Conservation (phyloP, 2,329 filamentous ascomycete species). For the Grosmannia huntii region DNA sequence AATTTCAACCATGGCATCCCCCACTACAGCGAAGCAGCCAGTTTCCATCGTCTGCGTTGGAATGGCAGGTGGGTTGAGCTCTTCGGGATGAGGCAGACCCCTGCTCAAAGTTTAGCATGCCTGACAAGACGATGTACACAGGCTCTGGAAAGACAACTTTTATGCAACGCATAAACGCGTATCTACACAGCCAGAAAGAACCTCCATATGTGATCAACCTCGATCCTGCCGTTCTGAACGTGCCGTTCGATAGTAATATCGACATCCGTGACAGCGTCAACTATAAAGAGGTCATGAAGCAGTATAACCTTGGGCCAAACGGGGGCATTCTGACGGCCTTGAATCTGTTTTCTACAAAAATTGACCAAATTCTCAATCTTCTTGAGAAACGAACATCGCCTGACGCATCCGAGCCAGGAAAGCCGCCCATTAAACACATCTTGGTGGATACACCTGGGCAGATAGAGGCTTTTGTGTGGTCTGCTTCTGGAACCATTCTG, state of each 20-base stretch:
- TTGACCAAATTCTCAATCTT: constrained; percentile 83
- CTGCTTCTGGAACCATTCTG: constrained; percentile 84
- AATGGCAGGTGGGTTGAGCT: constrained; percentile 60
- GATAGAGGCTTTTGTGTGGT: constrained; percentile 99
- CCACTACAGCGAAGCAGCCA: background rate
- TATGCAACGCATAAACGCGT: constrained; percentile 93
- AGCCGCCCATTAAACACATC: constrained; percentile 64
- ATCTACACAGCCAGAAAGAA: constrained; percentile 69
- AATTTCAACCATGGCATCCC: background rate
- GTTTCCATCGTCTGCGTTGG: constrained; percentile 75
- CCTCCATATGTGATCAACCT: constrained; percentile 95
- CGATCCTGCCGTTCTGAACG: constrained; percentile 83
- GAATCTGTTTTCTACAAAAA: constrained; percentile 95
- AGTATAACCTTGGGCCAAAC: constrained; percentile 95
- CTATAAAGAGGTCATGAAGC: constrained; percentile 99
- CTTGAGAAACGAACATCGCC: constrained; percentile 77
- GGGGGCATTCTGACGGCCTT: constrained; percentile 91
- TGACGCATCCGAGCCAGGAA: constrained; percentile 44
- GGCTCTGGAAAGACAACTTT: constrained; percentile 99
- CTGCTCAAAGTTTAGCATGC: background rate
- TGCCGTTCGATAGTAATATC: constrained; percentile 95
- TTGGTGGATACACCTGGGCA: constrained; percentile 93
- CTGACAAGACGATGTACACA: constrained; percentile 18
- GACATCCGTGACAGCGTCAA: constrained; percentile 98
- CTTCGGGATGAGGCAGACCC: background rate